A percentile compares a stretch with the other conserved stretches of the same genome.
phyloP scores from a whole-genome alignment of 2,329 filamentous ascomycete genomes.

The Cordyceps fumosorosea region DNA sequence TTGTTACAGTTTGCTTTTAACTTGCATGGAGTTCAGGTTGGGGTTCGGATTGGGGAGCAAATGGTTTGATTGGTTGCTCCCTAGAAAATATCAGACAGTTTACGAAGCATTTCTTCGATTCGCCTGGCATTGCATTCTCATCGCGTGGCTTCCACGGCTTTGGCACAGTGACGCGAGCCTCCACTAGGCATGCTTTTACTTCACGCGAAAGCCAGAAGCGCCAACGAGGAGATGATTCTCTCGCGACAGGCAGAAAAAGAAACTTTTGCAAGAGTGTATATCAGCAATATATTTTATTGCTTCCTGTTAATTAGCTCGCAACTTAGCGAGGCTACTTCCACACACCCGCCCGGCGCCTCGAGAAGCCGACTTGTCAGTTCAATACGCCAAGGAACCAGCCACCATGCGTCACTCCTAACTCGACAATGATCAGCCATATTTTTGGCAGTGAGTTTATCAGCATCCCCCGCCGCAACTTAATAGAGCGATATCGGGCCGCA shows the following conservation, averaged over 20 bases:
- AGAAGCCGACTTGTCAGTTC: background rate
- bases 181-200: no score
- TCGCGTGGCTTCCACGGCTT: no score
- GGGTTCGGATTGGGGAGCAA: no score
- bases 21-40: background rate
- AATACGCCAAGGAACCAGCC: background rate
- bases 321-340: no score
- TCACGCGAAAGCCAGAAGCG: no score
- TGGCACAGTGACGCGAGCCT: no score
- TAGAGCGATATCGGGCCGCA: constrained; percentile 8
- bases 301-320: no score
- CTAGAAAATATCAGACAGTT: background rate
- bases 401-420: background rate
- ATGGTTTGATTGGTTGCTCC: background rate
- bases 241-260: background rate
- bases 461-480: no score
- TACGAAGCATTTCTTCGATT: background rate
- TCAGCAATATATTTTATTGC: background rate
- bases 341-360: background rate
- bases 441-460: no score
- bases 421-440: background rate
- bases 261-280: no score
- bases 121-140: no score
- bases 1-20: background rate
- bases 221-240: background rate